Conservation (phyloP, 2,329 filamentous ascomycete species). For the Aureobasidium pullulans region DNA sequence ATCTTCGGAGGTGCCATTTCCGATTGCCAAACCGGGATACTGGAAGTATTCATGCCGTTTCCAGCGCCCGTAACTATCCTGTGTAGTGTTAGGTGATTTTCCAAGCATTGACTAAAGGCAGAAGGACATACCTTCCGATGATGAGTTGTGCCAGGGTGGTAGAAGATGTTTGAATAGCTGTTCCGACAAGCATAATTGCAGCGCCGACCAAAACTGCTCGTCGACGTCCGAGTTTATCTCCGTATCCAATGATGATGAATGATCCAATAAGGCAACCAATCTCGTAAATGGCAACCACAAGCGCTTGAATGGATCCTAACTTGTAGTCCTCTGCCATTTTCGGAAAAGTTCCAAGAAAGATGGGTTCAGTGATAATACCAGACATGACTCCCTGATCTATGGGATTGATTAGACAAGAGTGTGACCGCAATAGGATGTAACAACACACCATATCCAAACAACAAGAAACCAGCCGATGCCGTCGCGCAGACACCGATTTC, state of each 20-base stretch:
- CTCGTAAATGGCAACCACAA: conserved; percentile 11
- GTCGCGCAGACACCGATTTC: conserved; percentile 3
- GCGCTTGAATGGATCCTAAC: conserved; percentile 1
- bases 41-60: conserved; percentile 30
- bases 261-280: conserved; percentile 22
- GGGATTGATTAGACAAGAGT: neutral
- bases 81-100: conserved; percentile 29
- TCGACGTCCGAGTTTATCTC: conserved; percentile 18
- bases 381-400: conserved; percentile 14
- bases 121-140: conserved; percentile 20
- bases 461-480: neutral
- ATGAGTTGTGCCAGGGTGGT: conserved; percentile 30
- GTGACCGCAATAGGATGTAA: too few species aligned
- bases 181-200: conserved; percentile 28
- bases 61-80: conserved; percentile 36
- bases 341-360: neutral
- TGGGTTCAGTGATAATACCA: conserved; percentile 12
- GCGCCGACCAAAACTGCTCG: conserved; percentile 20
- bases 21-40: conserved; percentile 34
- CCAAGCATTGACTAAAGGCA: neutral
- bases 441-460: neutral
- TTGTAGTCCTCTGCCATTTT: conserved; percentile 5
- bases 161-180: conserved; percentile 26
- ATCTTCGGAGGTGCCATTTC: conserved; percentile 29
- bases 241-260: conserved; percentile 19